Evolutionary conservation across 805 yeast genomes (phyloP), one percentile per base, ranked within the genome.

Genomic region (Sugiyamaella smithiae): DNA sequence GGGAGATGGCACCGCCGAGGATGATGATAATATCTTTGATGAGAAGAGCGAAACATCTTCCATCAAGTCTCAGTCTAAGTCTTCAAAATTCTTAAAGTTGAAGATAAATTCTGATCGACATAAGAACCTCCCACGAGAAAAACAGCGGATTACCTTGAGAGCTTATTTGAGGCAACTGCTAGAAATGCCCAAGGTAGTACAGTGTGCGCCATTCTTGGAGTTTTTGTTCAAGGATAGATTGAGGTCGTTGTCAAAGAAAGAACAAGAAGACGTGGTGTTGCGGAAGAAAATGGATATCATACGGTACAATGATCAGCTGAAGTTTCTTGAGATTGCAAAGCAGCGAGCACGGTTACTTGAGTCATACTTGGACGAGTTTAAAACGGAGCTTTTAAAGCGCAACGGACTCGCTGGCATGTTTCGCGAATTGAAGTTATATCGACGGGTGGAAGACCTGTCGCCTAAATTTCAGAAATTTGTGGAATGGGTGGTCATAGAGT

Each of bases 401-500:
- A 68, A 74, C 31, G 89, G 90, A 3, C 66, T 90, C 19, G 67
- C 77, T 2, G 69, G 74, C 16, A 63, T 91, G 8, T 82, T 91
- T 56, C 60, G 72, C 24, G 95, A 88, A 57, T 70, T 93, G 22
- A 84, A 84, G 46, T 62, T 65, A 2, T 76, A 81, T 33, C 64
- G 69, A 0, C 70, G 68, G 11, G 74, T 86, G 5, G 67, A 67
- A 9, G 79, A 85, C 6, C 69, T 88, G 43, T 78, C 91, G 4
- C 84, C 85, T 1, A 72, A 85, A 32, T 70, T 89, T 38, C 73
- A 74, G 54, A 77, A 86, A 42, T 82, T 90, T 55, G 72, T 88
- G 36, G 88, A 86, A 57, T 84, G 96, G 88, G 78, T 84, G 52
- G 81, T 88, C 52, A 77, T 91, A 8, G 91, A 89, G 62, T 66